Evolutionary conservation across 140 eudicot species (phyloP).

Genomic region (Erigeron philadelphicus): DNA sequence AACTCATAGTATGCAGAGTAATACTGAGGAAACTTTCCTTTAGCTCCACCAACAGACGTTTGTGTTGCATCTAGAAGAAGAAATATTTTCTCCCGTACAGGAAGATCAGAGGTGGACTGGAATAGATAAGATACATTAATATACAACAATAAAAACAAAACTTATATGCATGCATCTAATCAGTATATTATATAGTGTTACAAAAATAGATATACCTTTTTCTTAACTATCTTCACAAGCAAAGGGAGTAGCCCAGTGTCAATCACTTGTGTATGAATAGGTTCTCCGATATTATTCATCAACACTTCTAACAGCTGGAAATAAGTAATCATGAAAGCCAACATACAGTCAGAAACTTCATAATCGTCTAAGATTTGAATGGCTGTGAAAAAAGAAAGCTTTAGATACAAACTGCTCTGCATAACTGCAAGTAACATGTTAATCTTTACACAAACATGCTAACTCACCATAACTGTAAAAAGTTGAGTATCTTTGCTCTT

Average conservation of each 20-base stretch:
- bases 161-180: background rate
- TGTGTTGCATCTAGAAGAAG: slow-evolving; percentile 98
- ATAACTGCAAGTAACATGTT: background rate
- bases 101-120: slow-evolving; percentile 59
- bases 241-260: slow-evolving; percentile 67
- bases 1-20: slow-evolving; percentile 88
- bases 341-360: background rate
- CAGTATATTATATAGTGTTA: background rate
- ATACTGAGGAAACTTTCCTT: slow-evolving; percentile 88
- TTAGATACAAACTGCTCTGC: background rate
- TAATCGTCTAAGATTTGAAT: background rate
- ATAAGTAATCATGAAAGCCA: background rate
- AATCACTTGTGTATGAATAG: slow-evolving; percentile 88
- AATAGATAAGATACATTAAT: background rate
- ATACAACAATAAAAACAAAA: background rate
- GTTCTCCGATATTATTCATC: slow-evolving; percentile 94
- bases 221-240: slow-evolving; percentile 90
- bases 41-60: slow-evolving; percentile 93
- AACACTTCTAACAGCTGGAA: slow-evolving; percentile 81
- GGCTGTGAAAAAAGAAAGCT: background rate
- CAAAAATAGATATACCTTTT: slow-evolving; percentile 48
- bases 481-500: slow-evolving; percentile 66
- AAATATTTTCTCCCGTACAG: slow-evolving; percentile 89
- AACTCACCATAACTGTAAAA: slow-evolving; percentile 67
- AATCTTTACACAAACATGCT: background rate